Percentiles rank a stretch among this genome's conserved stretches.
Conservation (phyloP, 2,329 filamentous ascomycete genomes). For the Penicillium sp. region DNA sequence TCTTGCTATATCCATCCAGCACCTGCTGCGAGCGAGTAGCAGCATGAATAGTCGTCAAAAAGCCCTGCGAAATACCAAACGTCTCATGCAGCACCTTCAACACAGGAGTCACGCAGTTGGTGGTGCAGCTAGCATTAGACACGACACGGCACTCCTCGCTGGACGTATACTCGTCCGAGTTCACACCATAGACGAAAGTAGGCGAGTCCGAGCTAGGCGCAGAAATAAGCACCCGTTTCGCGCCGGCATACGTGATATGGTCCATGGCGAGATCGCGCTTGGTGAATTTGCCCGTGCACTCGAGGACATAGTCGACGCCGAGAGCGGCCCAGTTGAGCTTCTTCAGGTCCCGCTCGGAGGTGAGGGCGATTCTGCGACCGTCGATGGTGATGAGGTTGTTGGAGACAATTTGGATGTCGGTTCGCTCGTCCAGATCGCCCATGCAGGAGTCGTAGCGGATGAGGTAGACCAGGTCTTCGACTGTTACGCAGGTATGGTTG, state of each 20-base stretch:
- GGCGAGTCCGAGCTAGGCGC: conserved; percentile 67
- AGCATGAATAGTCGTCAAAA: conserved; percentile 35
- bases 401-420: conserved; percentile 86
- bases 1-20: conserved; percentile 38
- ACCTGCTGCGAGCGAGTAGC: conserved; percentile 37
- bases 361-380: conserved; percentile 25
- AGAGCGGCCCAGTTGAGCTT: conserved; percentile 31
- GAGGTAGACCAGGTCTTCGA: conserved; percentile 33
- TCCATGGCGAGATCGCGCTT: conserved; percentile 85
- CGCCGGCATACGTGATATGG: conserved; percentile 76
- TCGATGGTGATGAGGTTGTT: conserved; percentile 68
- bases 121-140: conserved; percentile 37
- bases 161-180: conserved; percentile 27
- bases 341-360: conserved; percentile 30
- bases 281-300: conserved; percentile 56
- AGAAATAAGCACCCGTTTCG: conserved; percentile 78
- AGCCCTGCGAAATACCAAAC: conserved; percentile 34
- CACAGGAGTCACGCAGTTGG: conserved; percentile 36
- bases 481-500: conserved; percentile 32
- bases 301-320: conserved; percentile 31
- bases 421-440: conserved; percentile 95
- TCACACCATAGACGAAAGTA: conserved; percentile 48
- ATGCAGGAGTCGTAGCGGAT: conserved; percentile 44
- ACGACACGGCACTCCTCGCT: conserved; percentile 27
- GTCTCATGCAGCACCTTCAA: conserved; percentile 33